Conservation (phyloP, 2,329 filamentous ascomycete species). For the Karstenula rhodostoma region DNA sequence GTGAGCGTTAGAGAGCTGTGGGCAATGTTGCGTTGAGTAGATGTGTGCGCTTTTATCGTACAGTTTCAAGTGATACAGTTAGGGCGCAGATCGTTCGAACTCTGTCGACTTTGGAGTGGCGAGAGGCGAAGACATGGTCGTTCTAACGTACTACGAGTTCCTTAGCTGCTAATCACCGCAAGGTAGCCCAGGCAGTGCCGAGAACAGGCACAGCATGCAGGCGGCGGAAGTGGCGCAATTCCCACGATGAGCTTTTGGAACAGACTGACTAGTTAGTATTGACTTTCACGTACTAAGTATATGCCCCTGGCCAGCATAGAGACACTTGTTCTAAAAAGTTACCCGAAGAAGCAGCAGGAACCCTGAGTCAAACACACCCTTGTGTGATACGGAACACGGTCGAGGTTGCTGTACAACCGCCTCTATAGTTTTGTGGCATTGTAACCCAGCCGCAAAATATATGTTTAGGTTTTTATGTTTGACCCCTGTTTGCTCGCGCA, state of each 20-base stretch:
- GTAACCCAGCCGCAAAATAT: background rate
- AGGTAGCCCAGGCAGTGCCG: too few species aligned
- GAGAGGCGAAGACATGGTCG: too few species aligned
- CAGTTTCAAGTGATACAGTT: too few species aligned
- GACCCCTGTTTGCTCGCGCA: too few species aligned
- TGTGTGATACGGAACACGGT: background rate
- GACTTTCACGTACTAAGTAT: background rate
- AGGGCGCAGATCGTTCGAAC: too few species aligned
- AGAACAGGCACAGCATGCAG: background rate
- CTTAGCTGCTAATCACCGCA: background rate
- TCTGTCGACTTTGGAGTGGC: too few species aligned
- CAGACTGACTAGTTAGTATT: background rate
- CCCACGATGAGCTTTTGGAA: background rate
- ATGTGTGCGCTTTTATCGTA: too few species aligned
- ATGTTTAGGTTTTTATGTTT: background rate
- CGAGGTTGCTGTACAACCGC: background rate
- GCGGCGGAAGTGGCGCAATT: background rate
- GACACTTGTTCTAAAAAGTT: background rate
- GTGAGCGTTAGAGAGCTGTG: background rate
- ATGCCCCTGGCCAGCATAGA: background rate
- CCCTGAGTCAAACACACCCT: background rate
- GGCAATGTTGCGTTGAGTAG: too few species aligned
- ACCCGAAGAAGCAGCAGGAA: background rate
- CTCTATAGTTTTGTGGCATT: background rate
- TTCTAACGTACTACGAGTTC: background rate